Base-by-base conservation (phyloP, 495 filamentous ascomycete genomes). In the Aspergillus egyptiacus region DNA sequence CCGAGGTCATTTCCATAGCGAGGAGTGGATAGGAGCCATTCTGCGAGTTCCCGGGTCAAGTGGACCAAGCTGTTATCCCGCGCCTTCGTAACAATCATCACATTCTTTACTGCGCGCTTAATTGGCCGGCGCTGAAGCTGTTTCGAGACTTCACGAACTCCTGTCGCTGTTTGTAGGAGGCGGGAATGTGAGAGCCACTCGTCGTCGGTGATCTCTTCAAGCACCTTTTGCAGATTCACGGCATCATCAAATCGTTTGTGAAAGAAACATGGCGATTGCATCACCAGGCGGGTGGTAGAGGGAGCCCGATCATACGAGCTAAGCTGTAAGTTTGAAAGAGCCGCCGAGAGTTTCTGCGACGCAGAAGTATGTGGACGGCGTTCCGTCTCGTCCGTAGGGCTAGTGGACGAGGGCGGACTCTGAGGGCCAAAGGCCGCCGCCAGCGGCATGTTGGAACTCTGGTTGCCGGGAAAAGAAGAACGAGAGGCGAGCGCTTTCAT, bases 21-120 rank as follows among this genome's bases (percentile, higher is more conserved):
- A 3, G 88, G 86, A 11, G 89, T 94, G 50, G 75, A 80, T 38
- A 98, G 73, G 6, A 98, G 72, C 87, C 90, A 98, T 56, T 84
- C 78, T 13, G 90, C 71, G 40, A 98, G 71, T 57, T 95, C 85
- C 36, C 89, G 81, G 1, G 93, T 98, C 58, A 95, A 71, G 51
- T 80, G 74, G 10, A 97, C 88, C 30, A 98, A 72, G 33, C 83
- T 79, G 57, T 95, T 95, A 64, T 98, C 94, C 36, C 88, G 78
- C 19, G 94, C 90, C 67, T 97, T 98, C 48, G 94, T 98, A 23
- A 98, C 80, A 55, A 98, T 90, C 89, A 98, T 95, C 48, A 98
- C 80, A 63, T 84, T 95, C 49, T 78, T 78, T 27, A 96, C 90
- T 1, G 87, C 89, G 40, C 88, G 81, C 63, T 84, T 89, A 67